phyloP scores from a whole-genome alignment of 257 asterid species.

The Anisodus acutangulus region DNA sequence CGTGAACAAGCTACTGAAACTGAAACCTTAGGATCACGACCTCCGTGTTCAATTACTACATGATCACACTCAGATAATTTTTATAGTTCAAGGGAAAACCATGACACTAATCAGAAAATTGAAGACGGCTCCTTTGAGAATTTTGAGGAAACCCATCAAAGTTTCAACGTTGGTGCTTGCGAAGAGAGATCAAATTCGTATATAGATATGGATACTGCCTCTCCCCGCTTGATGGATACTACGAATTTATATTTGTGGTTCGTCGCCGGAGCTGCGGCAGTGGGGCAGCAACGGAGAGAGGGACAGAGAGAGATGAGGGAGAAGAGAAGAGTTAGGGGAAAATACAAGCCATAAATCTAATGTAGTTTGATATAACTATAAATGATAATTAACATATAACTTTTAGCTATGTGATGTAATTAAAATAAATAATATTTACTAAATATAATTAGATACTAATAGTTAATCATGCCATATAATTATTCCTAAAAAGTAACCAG shows the following conservation, averaged over 20 bases:
- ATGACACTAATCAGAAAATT: conserved; percentile 42
- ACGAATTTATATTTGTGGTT: background rate
- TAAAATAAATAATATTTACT: too few species aligned
- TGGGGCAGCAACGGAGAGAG: too few species aligned
- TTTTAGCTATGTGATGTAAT: too few species aligned
- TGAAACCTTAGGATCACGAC: conserved; percentile 53
- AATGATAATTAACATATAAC: too few species aligned
- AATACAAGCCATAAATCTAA: too few species aligned
- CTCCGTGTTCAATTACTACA: conserved; percentile 57
- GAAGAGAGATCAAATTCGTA: conserved; percentile 43
- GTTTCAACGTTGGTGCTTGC: conserved; percentile 43
- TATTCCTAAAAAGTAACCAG: too few species aligned
- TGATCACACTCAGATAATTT: conserved; percentile 55
- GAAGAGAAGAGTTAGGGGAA: too few species aligned
- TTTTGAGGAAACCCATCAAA: conserved; percentile 42
- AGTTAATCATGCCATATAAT: too few species aligned
- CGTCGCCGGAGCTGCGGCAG: too few species aligned
- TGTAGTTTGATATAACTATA: too few species aligned
- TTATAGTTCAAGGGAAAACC: conserved; percentile 43
- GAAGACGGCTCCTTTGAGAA: conserved; percentile 36
- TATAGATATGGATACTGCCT: conserved; percentile 35
- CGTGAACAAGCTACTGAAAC: conserved; percentile 47
- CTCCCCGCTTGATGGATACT: conserved; percentile 36
- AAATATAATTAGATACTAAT: too few species aligned
- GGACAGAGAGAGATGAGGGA: too few species aligned